A percentile compares a stretch with the other conserved stretches of the same genome.
Evolutionary conservation across 2,329 filamentous ascomycete genomes (phyloP).

Genomic region (Lecanicillium sp.): DNA sequence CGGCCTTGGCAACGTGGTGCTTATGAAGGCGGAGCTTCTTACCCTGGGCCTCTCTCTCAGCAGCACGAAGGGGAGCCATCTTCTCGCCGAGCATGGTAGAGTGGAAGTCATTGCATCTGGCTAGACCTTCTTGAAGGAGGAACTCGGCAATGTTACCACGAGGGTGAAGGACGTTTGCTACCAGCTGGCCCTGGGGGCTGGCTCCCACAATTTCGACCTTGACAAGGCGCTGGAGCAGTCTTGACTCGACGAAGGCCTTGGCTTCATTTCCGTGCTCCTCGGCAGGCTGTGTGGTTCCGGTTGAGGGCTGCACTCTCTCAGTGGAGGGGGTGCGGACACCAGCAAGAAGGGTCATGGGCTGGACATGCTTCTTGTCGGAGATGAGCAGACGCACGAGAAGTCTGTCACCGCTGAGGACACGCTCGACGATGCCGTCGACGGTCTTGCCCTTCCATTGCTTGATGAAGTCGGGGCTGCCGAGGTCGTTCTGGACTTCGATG

Average conservation of each 20-base stretch:
- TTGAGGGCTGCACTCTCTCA: constrained; percentile 71
- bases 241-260: constrained; percentile 76
- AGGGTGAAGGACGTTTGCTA: constrained; percentile 81
- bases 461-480: constrained; percentile 72
- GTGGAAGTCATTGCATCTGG: constrained; percentile 91
- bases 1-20: constrained; percentile 66
- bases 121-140: constrained; percentile 80
- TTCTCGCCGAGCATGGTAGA: constrained; percentile 83
- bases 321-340: constrained; percentile 88
- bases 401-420: constrained; percentile 85
- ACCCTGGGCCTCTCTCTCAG: constrained; percentile 79
- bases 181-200: constrained; percentile 85
- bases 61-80: constrained; percentile 79
- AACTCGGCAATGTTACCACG: constrained; percentile 90
- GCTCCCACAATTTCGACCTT: constrained; percentile 78
- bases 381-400: constrained; percentile 77
- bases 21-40: constrained; percentile 75
- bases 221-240: constrained; percentile 80
- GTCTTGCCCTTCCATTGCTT: constrained; percentile 80
- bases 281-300: constrained; percentile 73
- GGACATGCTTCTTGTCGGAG: constrained; percentile 75
- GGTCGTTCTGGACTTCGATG: constrained; percentile 76
- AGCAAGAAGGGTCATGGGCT: constrained; percentile 83
- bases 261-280: constrained; percentile 90
- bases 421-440: constrained; percentile 81